Conservation (phyloP, 2,329 filamentous ascomycete species). For the Ploettnerulaceae sp. region DNA sequence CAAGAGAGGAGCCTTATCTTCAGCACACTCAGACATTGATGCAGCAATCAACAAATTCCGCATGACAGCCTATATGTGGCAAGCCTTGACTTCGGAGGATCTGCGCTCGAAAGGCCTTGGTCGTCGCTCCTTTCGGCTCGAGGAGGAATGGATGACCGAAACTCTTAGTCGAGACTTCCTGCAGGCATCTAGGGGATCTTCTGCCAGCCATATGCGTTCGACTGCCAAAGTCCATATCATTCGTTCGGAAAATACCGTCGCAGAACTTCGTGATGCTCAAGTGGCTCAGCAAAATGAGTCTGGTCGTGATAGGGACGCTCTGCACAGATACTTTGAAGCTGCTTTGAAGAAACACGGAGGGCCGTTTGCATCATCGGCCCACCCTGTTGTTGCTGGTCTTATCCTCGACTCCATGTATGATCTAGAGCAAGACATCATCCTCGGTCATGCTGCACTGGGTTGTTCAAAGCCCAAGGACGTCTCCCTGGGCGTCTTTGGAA, state of each 20-base stretch:
- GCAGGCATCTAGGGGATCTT: neutral
- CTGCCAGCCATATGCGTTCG: conserved; percentile 10
- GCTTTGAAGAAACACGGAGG: conserved; percentile 44
- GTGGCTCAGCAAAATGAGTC: conserved; percentile 58
- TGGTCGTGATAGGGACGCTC: conserved; percentile 51
- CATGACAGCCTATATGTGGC: conserved; percentile 72
- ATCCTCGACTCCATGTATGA: conserved; percentile 68
- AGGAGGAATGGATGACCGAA: conserved; percentile 68
- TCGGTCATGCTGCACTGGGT: conserved; percentile 63
- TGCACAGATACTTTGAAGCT: conserved; percentile 38
- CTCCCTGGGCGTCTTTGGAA: conserved; percentile 67
- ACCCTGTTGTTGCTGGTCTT: conserved; percentile 64
- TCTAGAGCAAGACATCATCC: conserved; percentile 50
- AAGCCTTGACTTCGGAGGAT: conserved; percentile 70
- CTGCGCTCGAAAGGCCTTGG: conserved; percentile 66
- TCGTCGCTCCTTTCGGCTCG: conserved; percentile 65
- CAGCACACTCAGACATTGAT: conserved; percentile 46
- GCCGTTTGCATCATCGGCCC: conserved; percentile 35
- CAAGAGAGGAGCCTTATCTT: conserved; percentile 54
- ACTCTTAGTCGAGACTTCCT: conserved; percentile 47
- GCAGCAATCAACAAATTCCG: conserved; percentile 65
- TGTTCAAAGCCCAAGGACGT: conserved; percentile 47
- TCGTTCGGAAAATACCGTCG: conserved; percentile 59
- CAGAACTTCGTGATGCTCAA: conserved; percentile 60
- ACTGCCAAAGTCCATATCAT: conserved; percentile 65